Conservation (phyloP, 768 basidiomycete species). For the Serendipita sp. region DNA sequence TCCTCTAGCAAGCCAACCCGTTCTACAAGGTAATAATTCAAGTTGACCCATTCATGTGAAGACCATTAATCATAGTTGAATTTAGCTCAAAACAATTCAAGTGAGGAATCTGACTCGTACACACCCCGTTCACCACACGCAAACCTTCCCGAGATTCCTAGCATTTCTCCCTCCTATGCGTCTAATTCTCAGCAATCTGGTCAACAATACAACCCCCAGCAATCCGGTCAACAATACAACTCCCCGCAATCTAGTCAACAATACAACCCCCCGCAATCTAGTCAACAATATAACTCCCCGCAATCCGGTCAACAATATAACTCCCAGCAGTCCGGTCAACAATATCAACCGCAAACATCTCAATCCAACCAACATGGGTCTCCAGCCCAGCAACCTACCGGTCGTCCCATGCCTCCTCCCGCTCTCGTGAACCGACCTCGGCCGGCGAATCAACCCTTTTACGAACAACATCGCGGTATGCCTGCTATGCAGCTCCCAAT, state of each 20-base stretch:
- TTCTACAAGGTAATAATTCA: not conserved
- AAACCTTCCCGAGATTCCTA: not conserved
- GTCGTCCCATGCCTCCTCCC: conserved; percentile 1
- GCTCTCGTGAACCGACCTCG: conserved; percentile 1
- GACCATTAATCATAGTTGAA: not conserved
- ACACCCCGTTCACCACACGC: conserved; percentile 2
- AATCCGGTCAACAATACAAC: no score
- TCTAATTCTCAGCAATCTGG: not conserved
- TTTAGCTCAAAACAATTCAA: conserved; percentile 2
- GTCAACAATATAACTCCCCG: no score
- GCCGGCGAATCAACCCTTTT: not conserved
- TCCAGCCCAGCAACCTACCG: not conserved
- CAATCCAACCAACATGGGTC: not conserved
- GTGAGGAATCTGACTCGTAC: conserved; percentile 5
- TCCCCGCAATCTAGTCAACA: not conserved
- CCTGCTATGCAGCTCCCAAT: conserved; percentile 4
- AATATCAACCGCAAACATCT: not conserved
- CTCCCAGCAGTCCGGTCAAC: no score
- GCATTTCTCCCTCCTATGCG: not conserved
- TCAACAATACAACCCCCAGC: no score
- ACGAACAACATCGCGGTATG: conserved; percentile 6
- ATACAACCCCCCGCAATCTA: not conserved
- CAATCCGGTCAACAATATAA: no score
- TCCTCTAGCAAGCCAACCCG: not conserved
- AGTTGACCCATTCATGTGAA: not conserved